Base-by-base conservation (phyloP, 2,329 filamentous ascomycete species). In the Colletotrichum magnum region DNA sequence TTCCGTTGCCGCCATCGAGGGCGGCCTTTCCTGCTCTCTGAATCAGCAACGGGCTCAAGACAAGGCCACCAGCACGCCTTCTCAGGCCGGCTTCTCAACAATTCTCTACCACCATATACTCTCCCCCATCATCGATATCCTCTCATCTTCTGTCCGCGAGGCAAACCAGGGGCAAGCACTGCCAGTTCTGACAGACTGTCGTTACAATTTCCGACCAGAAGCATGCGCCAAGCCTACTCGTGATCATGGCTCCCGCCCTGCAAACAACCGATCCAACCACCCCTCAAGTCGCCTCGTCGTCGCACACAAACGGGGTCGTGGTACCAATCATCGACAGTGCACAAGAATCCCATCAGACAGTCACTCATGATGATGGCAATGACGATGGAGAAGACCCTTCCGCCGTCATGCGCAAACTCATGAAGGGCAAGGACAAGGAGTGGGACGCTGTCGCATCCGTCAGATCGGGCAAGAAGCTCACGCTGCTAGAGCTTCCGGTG, bases 401-500 rank as follows among this genome's bases (percentile, higher is more conserved):
- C 13, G 69, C 71, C 62, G 69, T 68, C 43, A 74, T 68, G 59
- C 73, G 70, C 57, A 85, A 80, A 68, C 77, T 85, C 57, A 79
- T 87, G 68, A 88, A 88, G 76, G 79, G 89, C 84, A 80, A 92
- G 86, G 76, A 93, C 82, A 78, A 89, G 85, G 83, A 92, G 91
- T 78, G 88, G 88, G 83, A 92, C 88, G 79, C 88, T 84, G 79
- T 93, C 83, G 77, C 89, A 84, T 71, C 69, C 41, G 62, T 36
- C 53, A 52, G 50, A 21, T 57, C 58, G 26, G 69, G 64, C n/a
- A 72, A 71, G 26, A 71, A 71, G 28, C 82, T 94, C 69, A 86
- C 85, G 43, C 82, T 96, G 56, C 83, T 96, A 28, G 92, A 95
- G 76, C 85, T 96, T 21, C 93, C 94, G 1, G 84, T 94, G 69